A percentile compares a stretch with the other conserved stretches of the same genome.
Conservation (phyloP, 2,329 filamentous ascomycete species). For the Trematosphaeria pertusa region DNA sequence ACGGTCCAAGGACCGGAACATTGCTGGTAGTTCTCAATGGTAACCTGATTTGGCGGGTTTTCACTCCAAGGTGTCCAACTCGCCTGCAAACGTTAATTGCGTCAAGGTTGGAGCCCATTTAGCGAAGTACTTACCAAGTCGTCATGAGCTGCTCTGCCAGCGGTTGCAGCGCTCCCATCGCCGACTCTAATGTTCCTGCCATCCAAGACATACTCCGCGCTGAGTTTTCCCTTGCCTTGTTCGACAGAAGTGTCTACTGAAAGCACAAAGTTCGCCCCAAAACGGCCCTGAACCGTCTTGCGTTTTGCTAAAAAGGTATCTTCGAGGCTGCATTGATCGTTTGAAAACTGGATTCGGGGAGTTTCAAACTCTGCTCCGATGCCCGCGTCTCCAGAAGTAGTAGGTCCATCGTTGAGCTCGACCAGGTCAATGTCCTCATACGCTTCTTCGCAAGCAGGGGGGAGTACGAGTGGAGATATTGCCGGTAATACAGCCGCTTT, state of each 20-base stretch:
- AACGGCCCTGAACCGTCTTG: slow-evolving; percentile 10
- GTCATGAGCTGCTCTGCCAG: slow-evolving; percentile 3
- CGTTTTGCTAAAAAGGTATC: slow-evolving; percentile 20
- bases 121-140: slow-evolving; percentile 12
- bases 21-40: slow-evolving; percentile 6
- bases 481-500: slow-evolving; percentile 8
- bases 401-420: slow-evolving; percentile 14
- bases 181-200: slow-evolving; percentile 29
- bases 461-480: slow-evolving; percentile 2
- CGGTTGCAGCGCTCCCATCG: not conserved
- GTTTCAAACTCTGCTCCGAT: slow-evolving; percentile 18
- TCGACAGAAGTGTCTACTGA: slow-evolving; percentile 22
- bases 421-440: slow-evolving; percentile 6
- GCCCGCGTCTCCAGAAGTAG: slow-evolving; percentile 13
- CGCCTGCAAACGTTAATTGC: slow-evolving; percentile 11
- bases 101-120: slow-evolving; percentile 5
- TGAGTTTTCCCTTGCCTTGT: slow-evolving; percentile 20
- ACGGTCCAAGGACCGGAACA: slow-evolving; percentile 5
- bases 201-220: slow-evolving; percentile 31
- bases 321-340: slow-evolving; percentile 10
- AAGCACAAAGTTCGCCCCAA: slow-evolving; percentile 23
- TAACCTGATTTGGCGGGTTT: slow-evolving; percentile 7
- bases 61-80: slow-evolving; percentile 17
- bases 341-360: slow-evolving; percentile 15
- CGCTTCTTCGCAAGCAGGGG: slow-evolving; percentile 6